Percentiles rank a stretch among this genome's conserved stretches.
phyloP scores from a whole-genome alignment of 148 eudicot genomes.

The Selenicereus undatus region DNA sequence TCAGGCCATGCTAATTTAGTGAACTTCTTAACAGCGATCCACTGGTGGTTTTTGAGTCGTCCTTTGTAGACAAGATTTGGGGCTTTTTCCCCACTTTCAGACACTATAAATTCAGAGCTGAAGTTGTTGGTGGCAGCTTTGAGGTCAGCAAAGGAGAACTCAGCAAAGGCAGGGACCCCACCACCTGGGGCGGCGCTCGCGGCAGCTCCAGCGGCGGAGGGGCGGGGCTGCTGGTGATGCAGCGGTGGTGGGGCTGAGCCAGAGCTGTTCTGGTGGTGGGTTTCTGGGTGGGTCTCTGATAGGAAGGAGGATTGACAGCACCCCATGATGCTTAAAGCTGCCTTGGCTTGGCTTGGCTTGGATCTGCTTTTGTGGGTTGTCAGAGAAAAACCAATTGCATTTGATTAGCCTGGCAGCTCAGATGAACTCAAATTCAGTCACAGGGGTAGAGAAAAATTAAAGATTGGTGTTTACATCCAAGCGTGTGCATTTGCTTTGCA shows the following conservation, averaged over 20 bases:
- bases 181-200: background rate
- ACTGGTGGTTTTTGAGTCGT: slow-evolving; percentile 48
- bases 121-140: slow-evolving; percentile 72
- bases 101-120: slow-evolving; percentile 59
- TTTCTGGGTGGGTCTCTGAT: slow-evolving; percentile 40
- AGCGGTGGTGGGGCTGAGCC: slow-evolving; percentile 14
- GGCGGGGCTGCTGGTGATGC: slow-evolving; percentile 22
- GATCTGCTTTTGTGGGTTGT: slow-evolving; percentile 11
- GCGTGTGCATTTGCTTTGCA: slow-evolving; percentile 17
- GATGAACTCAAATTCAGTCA: background rate
- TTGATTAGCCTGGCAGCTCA: slow-evolving; percentile 5
- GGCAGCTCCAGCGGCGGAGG: slow-evolving; percentile 14
- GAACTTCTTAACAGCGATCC: slow-evolving; percentile 85
- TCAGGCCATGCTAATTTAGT: slow-evolving; percentile 83
- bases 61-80: slow-evolving; percentile 78
- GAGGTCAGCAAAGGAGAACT: slow-evolving; percentile 56
- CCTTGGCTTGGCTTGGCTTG: background rate
- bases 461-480: background rate
- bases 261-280: slow-evolving; percentile 16
- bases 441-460: background rate
- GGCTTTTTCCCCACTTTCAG: slow-evolving; percentile 75
- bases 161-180: slow-evolving; percentile 48
- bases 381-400: slow-evolving; percentile 2
- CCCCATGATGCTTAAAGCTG: slow-evolving; percentile 33
- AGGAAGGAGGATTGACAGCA: slow-evolving; percentile 51